These are phyloP conservation scores for Tarenaya hassleriana DNA, from an alignment of 345 rosid species.

Conservation along the genomic window DNA sequence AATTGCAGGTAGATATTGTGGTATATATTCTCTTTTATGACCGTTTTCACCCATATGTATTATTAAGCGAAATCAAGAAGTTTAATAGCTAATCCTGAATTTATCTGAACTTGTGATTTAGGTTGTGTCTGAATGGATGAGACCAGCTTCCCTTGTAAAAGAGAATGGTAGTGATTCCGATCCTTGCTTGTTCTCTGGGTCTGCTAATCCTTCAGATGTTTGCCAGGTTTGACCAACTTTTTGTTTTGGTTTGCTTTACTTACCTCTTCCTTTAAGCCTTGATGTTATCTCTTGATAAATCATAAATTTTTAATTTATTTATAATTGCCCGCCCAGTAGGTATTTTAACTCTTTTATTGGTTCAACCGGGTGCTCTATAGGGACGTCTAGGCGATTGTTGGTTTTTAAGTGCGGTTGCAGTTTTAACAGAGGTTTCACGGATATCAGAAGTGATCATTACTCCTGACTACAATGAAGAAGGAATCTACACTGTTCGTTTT, in stretches of 20 bases:
- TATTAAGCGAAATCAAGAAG: slow-evolving; percentile 10
- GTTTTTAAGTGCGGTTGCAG: slow-evolving; percentile 99
- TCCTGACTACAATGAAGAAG: slow-evolving; percentile 95
- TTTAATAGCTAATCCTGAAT: slow-evolving; percentile 21
- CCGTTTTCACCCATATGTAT: neutral
- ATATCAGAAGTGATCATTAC: slow-evolving; percentile 97
- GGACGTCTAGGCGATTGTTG: slow-evolving; percentile 99
- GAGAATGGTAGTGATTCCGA: slow-evolving; percentile 45
- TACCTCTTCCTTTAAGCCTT: slow-evolving; percentile 18
- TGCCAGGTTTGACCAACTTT: slow-evolving; percentile 68
- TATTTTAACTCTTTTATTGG: slow-evolving; percentile 14
- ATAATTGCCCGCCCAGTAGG: slow-evolving; percentile 1
- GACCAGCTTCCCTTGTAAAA: slow-evolving; percentile 78
- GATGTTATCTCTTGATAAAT: slow-evolving; percentile 15
- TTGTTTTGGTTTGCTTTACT: slow-evolving; percentile 2
- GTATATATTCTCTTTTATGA: neutral
- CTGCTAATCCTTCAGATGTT: slow-evolving; percentile 96
- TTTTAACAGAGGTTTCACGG: slow-evolving; percentile 81
- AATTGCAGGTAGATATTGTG: slow-evolving; percentile 66
- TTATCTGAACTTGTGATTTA: slow-evolving; percentile 27
- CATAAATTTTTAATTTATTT: slow-evolving; percentile 6
- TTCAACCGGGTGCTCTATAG: slow-evolving; percentile 36
- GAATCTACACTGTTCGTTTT: slow-evolving; percentile 97
- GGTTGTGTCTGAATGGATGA: slow-evolving; percentile 99
- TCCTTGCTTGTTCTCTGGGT: slow-evolving; percentile 94